A percentile compares a stretch with the other conserved stretches of the same genome.
These are phyloP conservation scores for Trametes versicolor DNA, from an alignment of 1,284 basidiomycete species.

Conservation along the genomic window DNA sequence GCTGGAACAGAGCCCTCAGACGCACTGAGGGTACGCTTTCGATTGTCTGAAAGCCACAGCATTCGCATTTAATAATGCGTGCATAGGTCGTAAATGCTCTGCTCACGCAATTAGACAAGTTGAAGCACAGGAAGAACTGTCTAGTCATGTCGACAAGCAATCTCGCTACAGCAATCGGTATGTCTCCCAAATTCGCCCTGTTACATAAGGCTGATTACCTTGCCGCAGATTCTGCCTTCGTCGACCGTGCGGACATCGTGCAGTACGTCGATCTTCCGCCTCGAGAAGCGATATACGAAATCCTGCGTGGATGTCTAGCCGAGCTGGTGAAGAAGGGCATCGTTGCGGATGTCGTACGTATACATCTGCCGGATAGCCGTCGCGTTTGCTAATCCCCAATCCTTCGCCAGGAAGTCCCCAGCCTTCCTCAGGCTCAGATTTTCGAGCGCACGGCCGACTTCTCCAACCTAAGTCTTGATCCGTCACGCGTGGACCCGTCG, in stretches of 20 bases:
- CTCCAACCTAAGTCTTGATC: slow-evolving; percentile 28
- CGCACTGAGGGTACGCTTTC: slow-evolving; percentile 79
- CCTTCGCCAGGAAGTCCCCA: slow-evolving; percentile 64
- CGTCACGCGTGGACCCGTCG: slow-evolving; percentile 2
- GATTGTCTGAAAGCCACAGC: neutral
- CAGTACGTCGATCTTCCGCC: slow-evolving; percentile 95
- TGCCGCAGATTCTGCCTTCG: slow-evolving; percentile 86
- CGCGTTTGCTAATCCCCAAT: neutral
- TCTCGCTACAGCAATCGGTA: slow-evolving; percentile 93
- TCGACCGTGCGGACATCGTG: slow-evolving; percentile 97
- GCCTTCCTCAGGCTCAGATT: slow-evolving; percentile 66
- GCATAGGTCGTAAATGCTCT: slow-evolving; percentile 96
- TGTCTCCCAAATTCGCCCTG: slow-evolving; percentile 31
- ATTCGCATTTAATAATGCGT: neutral
- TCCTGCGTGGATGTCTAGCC: slow-evolving; percentile 83
- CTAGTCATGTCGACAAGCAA: slow-evolving; percentile 98
- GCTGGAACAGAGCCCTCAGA: slow-evolving; percentile 95
- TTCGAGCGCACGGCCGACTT: slow-evolving; percentile 55
- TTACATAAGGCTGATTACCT: too few species aligned
- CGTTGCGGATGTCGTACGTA: slow-evolving; percentile 64
- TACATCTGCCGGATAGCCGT: neutral
- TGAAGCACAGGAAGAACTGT: slow-evolving; percentile 93
- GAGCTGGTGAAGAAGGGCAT: slow-evolving; percentile 86
- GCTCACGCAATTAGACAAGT: slow-evolving; percentile 95
- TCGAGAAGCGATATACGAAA: slow-evolving; percentile 92